Base-by-base conservation (phyloP, 1,284 basidiomycete species). In the Malassezia arunalokei region DNA sequence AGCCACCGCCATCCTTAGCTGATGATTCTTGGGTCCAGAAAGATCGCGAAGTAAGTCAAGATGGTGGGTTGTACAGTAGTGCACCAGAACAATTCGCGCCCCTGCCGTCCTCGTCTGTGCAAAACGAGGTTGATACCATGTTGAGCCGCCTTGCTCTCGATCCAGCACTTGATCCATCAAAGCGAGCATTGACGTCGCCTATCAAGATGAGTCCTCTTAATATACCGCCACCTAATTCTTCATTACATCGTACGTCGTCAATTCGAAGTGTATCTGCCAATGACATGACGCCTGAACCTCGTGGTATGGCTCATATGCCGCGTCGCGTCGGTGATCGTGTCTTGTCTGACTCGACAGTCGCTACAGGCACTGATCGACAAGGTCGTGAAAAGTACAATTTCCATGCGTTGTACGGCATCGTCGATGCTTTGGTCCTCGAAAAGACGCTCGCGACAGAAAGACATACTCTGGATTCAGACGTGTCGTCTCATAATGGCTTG, bases 391-490 rank as follows among this genome's bases (percentile, higher is more conserved):
- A 29, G 29, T 54, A 54, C 52, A 54, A 54, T 33, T 45, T 55
- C 31, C 43, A 50, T 45, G 53, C 53, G 11, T 40, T 55, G 32
- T 55, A 55, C 14, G 43, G 53, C 33, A 55, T 55, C 46, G 53
- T 55, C n/a, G 48, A 55, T 41, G 53, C 53, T 14, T 9, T 55
- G 7, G 53, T 43, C 24, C 28, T 50, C 17, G 53, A 50, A 39
- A 15, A 29, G 28, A 24, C 14, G 20, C 9, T 38, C 7, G 14
- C 24, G 15, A 12, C 39, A 9, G 12, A n/a, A 15, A 15, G 2
- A 15, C 11, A 11, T 11, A 15, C 33, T 15, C 20, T 40, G 39
- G 9, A 9, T 2, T 6, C 39, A 8, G 9, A 9, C 9, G 33
- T 11, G 24, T 47, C 44, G 8, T 35, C 44, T 11, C 44, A 47